Evolutionary conservation across 2,329 filamentous ascomycete species (phyloP), one percentile per base, ranked within the genome.

Genomic region (Ascochyta koolunga): DNA sequence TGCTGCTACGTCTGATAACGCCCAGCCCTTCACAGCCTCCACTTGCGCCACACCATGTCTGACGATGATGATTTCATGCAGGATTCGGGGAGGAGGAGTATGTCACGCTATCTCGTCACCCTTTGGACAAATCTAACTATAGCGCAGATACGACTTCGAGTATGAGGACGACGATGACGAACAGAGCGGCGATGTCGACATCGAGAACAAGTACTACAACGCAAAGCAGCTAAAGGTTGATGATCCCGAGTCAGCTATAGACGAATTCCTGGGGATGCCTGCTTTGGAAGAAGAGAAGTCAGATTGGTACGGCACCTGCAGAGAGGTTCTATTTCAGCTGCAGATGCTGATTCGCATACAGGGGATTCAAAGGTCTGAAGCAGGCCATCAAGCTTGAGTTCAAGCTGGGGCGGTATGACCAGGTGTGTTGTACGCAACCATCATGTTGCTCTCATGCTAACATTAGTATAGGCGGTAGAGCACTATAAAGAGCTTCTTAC

Each of bases 121-220:
- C 22, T 4, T 4, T 29, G 16, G 19, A 29, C 32, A 5, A 13
- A 37, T 6, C 18, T 56, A 21, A 56, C 9, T 19, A 19, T 9
- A 5, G 24, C 31, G 4, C 54, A 90, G 89, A 68, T 92, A 97
- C 73, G 95, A 98, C 78, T 98, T 98, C 74, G 93, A 98, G 71
- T 98, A 97, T 77, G 93, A 97, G 73, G 95, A 92, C 66, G 91
- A 92, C 62, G 91, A 96, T 51, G 92, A 95, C 42, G 90, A 96
- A 37, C 89, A 96, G 53, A 86, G 85, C 27, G 92, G 88, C 53
- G 91, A 97, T 73, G 90, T 97, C 67, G 92, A 93, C 64, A 96
- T 98, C 74, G 95, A 99, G 76, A 99, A 99, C 81, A 97, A 96
- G 79, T 99, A 99, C 81, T 99, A 98, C 83, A 98, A 97, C 77